Base-by-base conservation (phyloP, 2,329 filamentous ascomycete species). In the Microthyrium microscopicum region DNA sequence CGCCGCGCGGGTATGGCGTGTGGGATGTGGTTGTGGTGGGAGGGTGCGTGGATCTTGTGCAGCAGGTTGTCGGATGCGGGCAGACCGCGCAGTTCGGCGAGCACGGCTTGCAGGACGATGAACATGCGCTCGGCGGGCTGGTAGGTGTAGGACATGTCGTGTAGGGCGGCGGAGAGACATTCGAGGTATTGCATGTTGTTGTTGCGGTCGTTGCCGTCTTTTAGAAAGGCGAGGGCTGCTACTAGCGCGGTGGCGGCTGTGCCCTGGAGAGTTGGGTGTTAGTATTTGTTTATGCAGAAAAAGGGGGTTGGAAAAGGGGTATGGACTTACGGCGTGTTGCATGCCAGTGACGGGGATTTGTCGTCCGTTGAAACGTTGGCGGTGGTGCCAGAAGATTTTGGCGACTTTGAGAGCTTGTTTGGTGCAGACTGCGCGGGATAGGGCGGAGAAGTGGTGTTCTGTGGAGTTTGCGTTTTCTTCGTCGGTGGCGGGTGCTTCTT, bases 101-200 rank as follows among this genome's bases (percentile, higher is more conserved):
- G 54, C n/a, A 68, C 62, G n/a, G 57, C 59, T 38, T 63, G 59
- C 4, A 70, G 55, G 5, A 69, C 54, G 12, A 57, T 51, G 20
- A 64, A 61, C 64, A 70, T 70, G 33, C 61, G 56, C 21, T 61
- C 58, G 0, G 66, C 66, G 1, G 66, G 65, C 35, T 67, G 59
- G 44, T 68, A 70, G 2, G 60, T 61, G 15, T 56, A 47, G 29
- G 58, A 56, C 65, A 70, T 68, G 40, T 69, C 66, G 15, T 58
- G 52, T 5, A 70, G 55, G 4, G 64, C 61, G 8, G 57, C 54
- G 0, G 62, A 60, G 2, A 70, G 54, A 22, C 64, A 65, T 47
- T 69, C 64, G 8, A 70, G 57, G 44, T 67, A 67, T 39, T 58
- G 55, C 52, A 59, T 56, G 37, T 56, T 57, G 39, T 53, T 52